Conservation (phyloP, 2,329 filamentous ascomycete genomes). For the Helminthosporium solani region DNA sequence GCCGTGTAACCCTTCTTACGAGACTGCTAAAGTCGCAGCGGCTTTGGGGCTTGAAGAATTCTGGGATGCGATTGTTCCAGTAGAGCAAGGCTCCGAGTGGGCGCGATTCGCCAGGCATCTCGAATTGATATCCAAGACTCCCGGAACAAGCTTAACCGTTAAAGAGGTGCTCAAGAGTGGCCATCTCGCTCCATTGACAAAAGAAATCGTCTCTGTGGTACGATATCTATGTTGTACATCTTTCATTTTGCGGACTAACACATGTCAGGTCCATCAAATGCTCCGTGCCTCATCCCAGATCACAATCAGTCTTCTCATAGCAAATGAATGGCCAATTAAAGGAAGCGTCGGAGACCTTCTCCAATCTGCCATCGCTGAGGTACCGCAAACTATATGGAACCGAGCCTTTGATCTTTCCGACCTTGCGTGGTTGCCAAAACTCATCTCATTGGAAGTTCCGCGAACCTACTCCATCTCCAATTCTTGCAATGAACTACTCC, state of each 20-base stretch:
- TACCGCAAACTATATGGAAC: slow-evolving; percentile 53
- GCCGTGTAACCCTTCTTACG: slow-evolving; percentile 55
- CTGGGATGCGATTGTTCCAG: slow-evolving; percentile 44
- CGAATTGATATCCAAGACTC: slow-evolving; percentile 37
- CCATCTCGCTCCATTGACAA: slow-evolving; percentile 55
- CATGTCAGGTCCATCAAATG: slow-evolving; percentile 44
- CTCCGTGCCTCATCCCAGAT: slow-evolving; percentile 54
- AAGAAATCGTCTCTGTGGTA: slow-evolving; percentile 51
- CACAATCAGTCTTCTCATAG: slow-evolving; percentile 52
- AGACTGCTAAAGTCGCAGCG: slow-evolving; percentile 55
- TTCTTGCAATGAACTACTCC: slow-evolving; percentile 52
- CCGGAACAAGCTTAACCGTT: slow-evolving; percentile 42
- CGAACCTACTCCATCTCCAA: slow-evolving; percentile 57
- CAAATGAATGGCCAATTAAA: slow-evolving; percentile 54
- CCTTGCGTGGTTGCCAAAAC: slow-evolving; percentile 50
- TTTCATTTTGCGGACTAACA: not conserved
- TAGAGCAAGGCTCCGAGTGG: slow-evolving; percentile 45
- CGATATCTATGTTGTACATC: not conserved
- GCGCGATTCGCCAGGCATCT: slow-evolving; percentile 52
- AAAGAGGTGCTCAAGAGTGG: slow-evolving; percentile 54
- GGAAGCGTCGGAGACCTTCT: slow-evolving; percentile 55
- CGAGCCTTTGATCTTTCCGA: slow-evolving; percentile 49
- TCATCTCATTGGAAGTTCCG: slow-evolving; percentile 53
- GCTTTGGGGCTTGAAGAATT: slow-evolving; percentile 52
- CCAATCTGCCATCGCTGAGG: slow-evolving; percentile 52